phyloP scores from a whole-genome alignment of 2,329 filamentous ascomycete species.

The Cladophialophora chaetospira region DNA sequence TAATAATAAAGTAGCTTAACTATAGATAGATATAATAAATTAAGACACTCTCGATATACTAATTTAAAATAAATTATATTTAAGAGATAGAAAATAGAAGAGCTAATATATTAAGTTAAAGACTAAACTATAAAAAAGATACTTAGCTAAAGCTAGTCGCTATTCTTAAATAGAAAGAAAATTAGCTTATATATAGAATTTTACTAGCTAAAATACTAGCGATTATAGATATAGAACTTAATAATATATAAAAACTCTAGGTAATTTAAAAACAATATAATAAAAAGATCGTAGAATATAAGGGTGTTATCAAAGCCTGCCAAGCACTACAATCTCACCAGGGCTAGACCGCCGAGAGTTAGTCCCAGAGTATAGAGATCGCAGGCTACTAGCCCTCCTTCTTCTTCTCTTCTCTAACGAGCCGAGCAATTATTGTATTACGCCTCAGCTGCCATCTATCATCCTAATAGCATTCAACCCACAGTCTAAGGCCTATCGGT shows the following conservation, averaged over 20 bases:
- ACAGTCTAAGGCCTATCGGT: no score
- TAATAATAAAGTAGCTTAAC: background rate
- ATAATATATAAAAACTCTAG: background rate
- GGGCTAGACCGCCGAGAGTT: no score
- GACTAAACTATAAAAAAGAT: slow-evolving; percentile 15
- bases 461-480: no score
- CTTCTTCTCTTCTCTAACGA: no score
- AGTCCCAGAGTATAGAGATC: no score
- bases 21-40: slow-evolving; percentile 17
- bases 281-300: no score
- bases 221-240: background rate
- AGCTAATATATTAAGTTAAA: slow-evolving; percentile 3
- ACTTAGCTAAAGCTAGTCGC: background rate
- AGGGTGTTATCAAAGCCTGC: no score
- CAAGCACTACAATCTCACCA: no score
- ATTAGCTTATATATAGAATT: slow-evolving; percentile 2
- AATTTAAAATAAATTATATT: background rate
- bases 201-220: slow-evolving; percentile 12
- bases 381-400: no score
- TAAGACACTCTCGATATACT: background rate
- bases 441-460: no score
- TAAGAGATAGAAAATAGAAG: background rate
- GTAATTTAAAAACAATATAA: no score
- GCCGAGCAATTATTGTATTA: no score
- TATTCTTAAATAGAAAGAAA: slow-evolving; percentile 9